A percentile compares a stretch with the other conserved stretches of the same genome.
Conservation (phyloP, 139 green algal species). For the Monoraphidium neglectum region DNA sequence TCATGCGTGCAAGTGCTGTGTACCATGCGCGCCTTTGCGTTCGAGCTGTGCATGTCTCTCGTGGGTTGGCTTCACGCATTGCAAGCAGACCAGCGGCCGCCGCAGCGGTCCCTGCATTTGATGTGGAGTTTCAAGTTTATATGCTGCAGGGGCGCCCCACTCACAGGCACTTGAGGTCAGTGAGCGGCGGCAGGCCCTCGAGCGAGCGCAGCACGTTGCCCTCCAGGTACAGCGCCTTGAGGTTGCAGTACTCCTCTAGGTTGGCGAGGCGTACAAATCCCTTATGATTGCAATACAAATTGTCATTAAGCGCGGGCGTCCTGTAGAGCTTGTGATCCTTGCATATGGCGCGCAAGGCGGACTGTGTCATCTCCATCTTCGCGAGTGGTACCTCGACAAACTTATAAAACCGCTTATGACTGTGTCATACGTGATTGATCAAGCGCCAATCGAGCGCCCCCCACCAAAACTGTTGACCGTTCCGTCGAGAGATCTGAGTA, state of each 20-base stretch:
- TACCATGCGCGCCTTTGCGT: no score
- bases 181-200: constrained; percentile 71
- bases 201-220: constrained; percentile 82
- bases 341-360: constrained; percentile 63
- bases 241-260: constrained; percentile 76
- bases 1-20: no score
- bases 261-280: constrained; percentile 73
- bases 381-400: no score
- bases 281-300: constrained; percentile 85
- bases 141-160: no score
- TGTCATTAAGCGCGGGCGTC: constrained; percentile 86
- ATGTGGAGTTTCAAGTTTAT: no score
- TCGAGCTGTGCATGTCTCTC: no score
- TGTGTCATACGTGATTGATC: no score
- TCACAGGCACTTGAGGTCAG: constrained; percentile 83
- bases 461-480: no score
- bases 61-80: no score
- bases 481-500: no score
- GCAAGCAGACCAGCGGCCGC: neutral
- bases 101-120: neutral
- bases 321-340: constrained; percentile 77
- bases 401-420: no score
- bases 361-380: constrained; percentile 59
- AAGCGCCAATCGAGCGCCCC: no score
- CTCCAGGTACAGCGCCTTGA: constrained; percentile 89